Base-by-base conservation (phyloP, 148 eudicot species). In the Cornus kousa region DNA sequence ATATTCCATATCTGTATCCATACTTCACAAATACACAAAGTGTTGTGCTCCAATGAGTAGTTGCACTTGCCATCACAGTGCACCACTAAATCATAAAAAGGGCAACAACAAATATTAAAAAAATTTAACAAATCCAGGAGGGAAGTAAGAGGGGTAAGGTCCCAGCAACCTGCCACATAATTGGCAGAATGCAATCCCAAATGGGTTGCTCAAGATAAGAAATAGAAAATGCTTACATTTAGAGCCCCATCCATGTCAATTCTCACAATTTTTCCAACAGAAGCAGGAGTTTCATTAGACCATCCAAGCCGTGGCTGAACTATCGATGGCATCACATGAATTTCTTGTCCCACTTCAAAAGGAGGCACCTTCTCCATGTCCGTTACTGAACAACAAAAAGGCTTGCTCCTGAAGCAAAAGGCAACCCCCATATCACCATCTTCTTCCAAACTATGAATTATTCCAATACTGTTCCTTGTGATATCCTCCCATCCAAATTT, bases 401-500 rank as follows among this genome's bases (percentile, higher is more conserved):
- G 91, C 88, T 96, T 96, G 85, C 95, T 91, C 80, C 98, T 86
- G 83, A 93, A 96, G 91, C 99, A 96, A 82, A 93, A 96, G 74
- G 99, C 93, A 71, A 96, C 85, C 72, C 94, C 97, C 90, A 96
- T 88, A 88, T 96, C 99, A 76, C 99, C 99, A 82, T 93, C 97
- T 76, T 96, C 99, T 87, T 96, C 97, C 87, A 96, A 82, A 83
- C 98, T 92, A 79, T 96, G 98, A 73, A 96, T 91, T 71, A 96
- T 79, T 74, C 99, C 99, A 74, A 96, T 88, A 83, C 99, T 92
- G 79, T 91, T 91, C 82, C 90, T 88, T 65, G 89, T 88, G 74
- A 94, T 87, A 79, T 96, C 98, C 78, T 96, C 99, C 99, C 99
- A 96, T 71, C 99, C 99, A 82, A 94, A 96, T 80, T 94, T 96